Percentiles rank a stretch among this genome's conserved stretches.
Evolutionary conservation across 768 basidiomycete species (phyloP).

Genomic region (Piloderma croceum): DNA sequence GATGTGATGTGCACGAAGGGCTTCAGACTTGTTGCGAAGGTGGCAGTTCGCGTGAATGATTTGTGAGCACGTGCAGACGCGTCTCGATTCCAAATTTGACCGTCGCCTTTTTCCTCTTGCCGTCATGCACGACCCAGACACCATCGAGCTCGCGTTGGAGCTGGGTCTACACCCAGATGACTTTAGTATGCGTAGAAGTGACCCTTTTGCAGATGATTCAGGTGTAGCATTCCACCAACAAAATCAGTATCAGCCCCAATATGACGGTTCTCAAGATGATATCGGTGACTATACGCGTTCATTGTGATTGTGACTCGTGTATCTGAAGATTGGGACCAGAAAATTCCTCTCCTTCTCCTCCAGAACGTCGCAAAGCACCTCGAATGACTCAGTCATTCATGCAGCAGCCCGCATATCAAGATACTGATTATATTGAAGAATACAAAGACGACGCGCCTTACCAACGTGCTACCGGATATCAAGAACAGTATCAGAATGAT

Average conservation of each 20-base stretch:
- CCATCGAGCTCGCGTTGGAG: no score
- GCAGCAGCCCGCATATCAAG: background rate
- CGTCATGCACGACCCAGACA: no score
- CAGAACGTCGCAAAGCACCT: conserved; percentile 17
- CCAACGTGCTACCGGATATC: no score
- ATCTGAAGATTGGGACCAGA: conserved; percentile 20
- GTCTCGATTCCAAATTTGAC: no score
- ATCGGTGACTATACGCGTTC: conserved; percentile 22
- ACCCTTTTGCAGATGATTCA: background rate
- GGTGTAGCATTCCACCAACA: background rate
- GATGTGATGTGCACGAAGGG: conserved; percentile 30
- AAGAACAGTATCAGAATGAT: no score
- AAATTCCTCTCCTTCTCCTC: conserved; percentile 32
- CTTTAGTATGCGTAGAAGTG: no score
- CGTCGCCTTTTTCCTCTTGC: no score
- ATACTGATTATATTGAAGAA: conserved; percentile 6
- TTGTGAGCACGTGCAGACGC: conserved; percentile 21
- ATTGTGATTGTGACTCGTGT: conserved; percentile 34
- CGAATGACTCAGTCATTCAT: conserved; percentile 1
- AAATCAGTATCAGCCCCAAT: conserved; percentile 4
- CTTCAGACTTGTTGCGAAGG: no score
- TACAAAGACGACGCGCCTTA: conserved; percentile 5
- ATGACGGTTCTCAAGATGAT: conserved; percentile 6
- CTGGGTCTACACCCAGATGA: no score
- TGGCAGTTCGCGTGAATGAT: conserved; percentile 5